Conservation (phyloP, 2,329 filamentous ascomycete species). For the Colletotrichum sp. region DNA sequence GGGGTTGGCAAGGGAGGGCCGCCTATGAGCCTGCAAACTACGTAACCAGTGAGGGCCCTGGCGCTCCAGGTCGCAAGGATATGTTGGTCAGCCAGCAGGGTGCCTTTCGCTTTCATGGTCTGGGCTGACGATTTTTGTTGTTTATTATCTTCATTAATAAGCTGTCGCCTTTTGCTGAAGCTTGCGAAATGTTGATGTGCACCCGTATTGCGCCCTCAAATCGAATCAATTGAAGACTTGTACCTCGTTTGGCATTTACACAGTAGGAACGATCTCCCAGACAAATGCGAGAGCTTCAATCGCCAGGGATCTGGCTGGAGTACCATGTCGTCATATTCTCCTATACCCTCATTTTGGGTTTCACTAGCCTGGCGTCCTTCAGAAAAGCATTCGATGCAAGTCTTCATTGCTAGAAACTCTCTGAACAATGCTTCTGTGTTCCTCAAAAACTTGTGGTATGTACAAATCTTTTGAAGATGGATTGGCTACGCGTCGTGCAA, state of each 20-base stretch:
- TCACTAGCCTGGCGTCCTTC: background rate
- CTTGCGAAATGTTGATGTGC: background rate
- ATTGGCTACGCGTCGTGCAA: background rate
- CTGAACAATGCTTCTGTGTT: background rate
- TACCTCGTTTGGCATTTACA: background rate
- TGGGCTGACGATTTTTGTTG: background rate
- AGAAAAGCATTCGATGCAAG: background rate
- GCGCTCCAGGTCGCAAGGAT: constrained; percentile 5
- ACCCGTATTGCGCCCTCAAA: background rate
- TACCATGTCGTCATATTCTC: background rate
- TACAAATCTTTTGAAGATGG: background rate
- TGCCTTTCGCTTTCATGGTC: background rate
- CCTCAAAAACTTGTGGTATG: background rate
- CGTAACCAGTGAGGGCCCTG: constrained; percentile 13
- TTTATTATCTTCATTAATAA: background rate
- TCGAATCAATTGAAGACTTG: background rate
- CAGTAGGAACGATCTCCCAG: background rate
- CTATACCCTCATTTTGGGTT: background rate
- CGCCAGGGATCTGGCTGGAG: background rate
- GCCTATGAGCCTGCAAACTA: constrained; percentile 14
- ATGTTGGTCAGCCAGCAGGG: constrained; percentile 9
- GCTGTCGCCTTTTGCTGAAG: background rate
- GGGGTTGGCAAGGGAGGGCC: constrained; percentile 11
- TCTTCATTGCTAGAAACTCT: background rate
- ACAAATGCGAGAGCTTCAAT: background rate